Base-by-base conservation (phyloP, 805 yeast genomes). In the Candida maris region DNA sequence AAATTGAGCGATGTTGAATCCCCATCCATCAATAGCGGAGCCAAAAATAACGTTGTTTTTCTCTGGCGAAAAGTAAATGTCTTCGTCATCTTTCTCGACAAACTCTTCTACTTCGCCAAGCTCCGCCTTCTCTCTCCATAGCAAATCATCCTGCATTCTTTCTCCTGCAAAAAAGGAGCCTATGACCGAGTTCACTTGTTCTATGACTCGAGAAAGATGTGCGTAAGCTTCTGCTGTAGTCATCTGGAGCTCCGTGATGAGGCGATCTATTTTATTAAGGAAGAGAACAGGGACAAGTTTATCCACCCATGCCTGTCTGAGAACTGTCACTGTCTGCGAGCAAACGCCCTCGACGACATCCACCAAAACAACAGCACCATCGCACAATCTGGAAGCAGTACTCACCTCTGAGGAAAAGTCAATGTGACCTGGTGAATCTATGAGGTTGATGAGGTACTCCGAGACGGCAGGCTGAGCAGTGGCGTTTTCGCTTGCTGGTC, bases 341-440 rank as follows among this genome's bases (percentile, higher is more conserved):
- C 97, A 89, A 0, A 93, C 97, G 18, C 99, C 99, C 64, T 93
- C 99, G 2, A 93, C 96, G 3, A 86, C 97, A 60, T 93, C 99
- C 2, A 93, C 96, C 12, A 93, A 66, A 0, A 93, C 94, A 3
- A 93, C 83, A 0, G 97, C 96, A 30, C 97, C 97, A 57, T 93
- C 99, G 65, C 97, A 93, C 29, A 93, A 67, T 52, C 98, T 71
- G 2, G 97, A 88, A 1, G 97, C 95, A 0, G 96, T 85, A 19
- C 96, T 85, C 0, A 93, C 99, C 56, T 93, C 99, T 9, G 94
- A 83, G 1, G 95, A 83, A 59, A 93, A 93, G 62, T 93, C 99
- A 41, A 93, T 87, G 53, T 93, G 99, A n/a, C 99, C 99, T 0
- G 99, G 99, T 0, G 97, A 91, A 61, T 93, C 99, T 39, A 93